Evolutionary conservation across 1,284 basidiomycete genomes (phyloP).

Genomic region (Puccinia horiana): DNA sequence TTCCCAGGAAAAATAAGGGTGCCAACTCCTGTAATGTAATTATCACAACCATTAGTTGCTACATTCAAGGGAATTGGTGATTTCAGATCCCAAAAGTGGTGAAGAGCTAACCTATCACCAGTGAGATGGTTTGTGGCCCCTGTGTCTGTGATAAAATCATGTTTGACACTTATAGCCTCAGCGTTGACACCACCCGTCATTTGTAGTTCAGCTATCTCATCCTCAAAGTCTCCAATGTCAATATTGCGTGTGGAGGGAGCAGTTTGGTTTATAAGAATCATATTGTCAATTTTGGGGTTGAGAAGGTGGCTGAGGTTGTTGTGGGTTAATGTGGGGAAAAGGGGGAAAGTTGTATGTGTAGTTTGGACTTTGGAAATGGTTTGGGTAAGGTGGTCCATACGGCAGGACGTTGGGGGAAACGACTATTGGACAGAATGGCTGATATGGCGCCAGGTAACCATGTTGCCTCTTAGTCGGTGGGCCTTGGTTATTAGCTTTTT

Average conservation of each 20-base stretch:
- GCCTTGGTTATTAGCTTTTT: no score
- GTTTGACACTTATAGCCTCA: background rate
- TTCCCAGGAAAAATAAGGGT: constrained; percentile 14
- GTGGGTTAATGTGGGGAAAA: background rate
- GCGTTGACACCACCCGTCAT: background rate
- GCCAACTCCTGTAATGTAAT: constrained; percentile 1
- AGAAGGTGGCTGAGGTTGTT: background rate
- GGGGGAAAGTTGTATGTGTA: background rate
- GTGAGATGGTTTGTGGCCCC: constrained; percentile 1
- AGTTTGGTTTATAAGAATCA: no score
- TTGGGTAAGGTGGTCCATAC: no score
- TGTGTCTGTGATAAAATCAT: background rate
- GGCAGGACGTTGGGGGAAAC: background rate
- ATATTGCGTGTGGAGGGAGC: background rate
- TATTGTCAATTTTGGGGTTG: background rate
- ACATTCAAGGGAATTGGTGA: background rate
- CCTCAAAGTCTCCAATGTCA: background rate
- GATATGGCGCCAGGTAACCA: background rate
- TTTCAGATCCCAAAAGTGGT: no score
- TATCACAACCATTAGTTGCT: no score
- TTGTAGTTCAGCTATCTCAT: background rate
- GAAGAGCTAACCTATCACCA: background rate
- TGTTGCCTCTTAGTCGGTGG: no score
- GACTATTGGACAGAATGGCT: background rate
- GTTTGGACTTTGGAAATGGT: background rate